These are phyloP conservation scores for Podaxis mareebaensis DNA, from an alignment of 768 basidiomycete species.

Conservation along the genomic window DNA sequence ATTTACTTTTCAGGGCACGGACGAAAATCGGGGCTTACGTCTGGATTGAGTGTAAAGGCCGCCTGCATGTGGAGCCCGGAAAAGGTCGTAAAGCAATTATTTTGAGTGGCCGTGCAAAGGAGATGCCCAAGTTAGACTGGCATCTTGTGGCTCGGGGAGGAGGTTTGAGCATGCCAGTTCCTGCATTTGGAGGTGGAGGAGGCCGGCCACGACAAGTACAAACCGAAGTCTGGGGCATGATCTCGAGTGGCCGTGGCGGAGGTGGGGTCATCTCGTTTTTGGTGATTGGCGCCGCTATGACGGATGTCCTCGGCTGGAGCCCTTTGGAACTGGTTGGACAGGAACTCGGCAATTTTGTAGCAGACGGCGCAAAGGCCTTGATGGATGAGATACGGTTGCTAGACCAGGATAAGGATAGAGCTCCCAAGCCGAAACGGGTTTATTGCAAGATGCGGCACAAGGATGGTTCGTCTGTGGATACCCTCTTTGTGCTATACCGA, in stretches of 20 bases:
- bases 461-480: constrained; percentile 29
- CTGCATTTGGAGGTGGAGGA: constrained; percentile 7
- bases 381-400: constrained; percentile 25
- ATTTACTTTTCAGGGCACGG: constrained; percentile 82
- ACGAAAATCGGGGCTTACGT: constrained; percentile 67
- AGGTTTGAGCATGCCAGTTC: constrained; percentile 35
- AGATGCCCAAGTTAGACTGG: constrained; percentile 68
- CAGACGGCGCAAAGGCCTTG: constrained; percentile 24
- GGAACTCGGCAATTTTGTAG: constrained; percentile 39
- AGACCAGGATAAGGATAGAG: constrained; percentile 4
- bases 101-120: constrained; percentile 75
- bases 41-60: constrained; percentile 91
- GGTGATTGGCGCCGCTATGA: constrained; percentile 47
- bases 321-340: constrained; percentile 54
- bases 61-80: constrained; percentile 88
- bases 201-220: constrained; percentile 8
- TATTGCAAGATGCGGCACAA: constrained; percentile 20
- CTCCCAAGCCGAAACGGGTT: not conserved
- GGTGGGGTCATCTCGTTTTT: constrained; percentile 37
- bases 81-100: constrained; percentile 95
- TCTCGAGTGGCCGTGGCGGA: constrained; percentile 35
- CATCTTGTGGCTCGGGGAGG: constrained; percentile 51
- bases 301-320: constrained; percentile 68
- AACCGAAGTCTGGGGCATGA: constrained; percentile 47
- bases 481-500: constrained; percentile 23